Evolutionary conservation across 345 rosid genomes (phyloP).

Genomic region (Syzygium oleosum): DNA sequence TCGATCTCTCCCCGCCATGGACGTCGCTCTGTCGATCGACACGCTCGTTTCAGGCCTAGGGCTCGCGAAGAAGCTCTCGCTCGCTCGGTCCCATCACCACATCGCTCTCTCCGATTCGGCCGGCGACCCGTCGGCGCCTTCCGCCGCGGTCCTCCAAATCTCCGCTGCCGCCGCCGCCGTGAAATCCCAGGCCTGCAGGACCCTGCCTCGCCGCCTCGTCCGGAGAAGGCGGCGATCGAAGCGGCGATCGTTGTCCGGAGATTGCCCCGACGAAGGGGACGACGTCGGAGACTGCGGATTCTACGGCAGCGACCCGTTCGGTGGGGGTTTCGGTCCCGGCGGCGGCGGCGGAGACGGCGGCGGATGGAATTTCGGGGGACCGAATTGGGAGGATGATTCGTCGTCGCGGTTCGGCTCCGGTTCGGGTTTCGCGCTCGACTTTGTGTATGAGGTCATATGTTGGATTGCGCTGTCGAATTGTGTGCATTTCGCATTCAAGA

Average conservation of each 20-base stretch:
- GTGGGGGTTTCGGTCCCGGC: constrained; percentile 29
- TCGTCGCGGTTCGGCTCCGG: constrained; percentile 42
- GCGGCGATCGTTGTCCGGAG: constrained; percentile 26
- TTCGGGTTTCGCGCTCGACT: constrained; percentile 40
- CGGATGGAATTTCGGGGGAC: constrained; percentile 59
- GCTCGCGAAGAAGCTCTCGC: constrained; percentile 38
- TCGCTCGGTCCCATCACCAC: constrained; percentile 8
- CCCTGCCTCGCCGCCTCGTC: constrained; percentile 34
- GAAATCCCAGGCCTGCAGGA: constrained; percentile 26
- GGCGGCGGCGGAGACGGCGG: constrained; percentile 46
- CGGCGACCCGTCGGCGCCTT: background rate
- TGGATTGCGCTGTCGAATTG: constrained; percentile 93
- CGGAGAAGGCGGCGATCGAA: constrained; percentile 49
- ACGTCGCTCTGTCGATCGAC: constrained; percentile 41
- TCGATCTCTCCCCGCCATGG: constrained; percentile 28
- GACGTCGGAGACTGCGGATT: constrained; percentile 1
- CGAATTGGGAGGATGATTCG: constrained; percentile 56
- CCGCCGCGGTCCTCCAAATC: background rate
- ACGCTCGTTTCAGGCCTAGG: constrained; percentile 30
- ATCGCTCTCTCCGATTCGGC: constrained; percentile 7
- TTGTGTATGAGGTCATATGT: constrained; percentile 82
- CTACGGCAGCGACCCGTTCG: constrained; percentile 29
- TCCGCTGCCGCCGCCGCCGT: constrained; percentile 24
- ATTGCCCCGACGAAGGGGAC: constrained; percentile 5
- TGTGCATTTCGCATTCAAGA: constrained; percentile 79